Conservation (phyloP, 257 asterid species). For the Scutellaria baicalensis region DNA sequence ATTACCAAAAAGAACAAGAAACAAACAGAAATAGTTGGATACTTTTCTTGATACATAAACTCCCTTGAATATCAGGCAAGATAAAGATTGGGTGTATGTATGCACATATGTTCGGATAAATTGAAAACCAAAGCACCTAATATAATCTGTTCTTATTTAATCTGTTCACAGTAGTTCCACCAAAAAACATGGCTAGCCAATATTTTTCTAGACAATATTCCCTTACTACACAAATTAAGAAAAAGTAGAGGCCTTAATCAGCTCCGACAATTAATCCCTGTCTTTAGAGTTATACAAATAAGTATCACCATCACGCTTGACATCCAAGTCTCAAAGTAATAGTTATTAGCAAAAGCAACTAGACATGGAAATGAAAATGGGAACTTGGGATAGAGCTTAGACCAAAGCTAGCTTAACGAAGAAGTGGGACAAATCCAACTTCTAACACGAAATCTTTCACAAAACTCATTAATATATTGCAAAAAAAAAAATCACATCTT, state of each 20-base stretch:
- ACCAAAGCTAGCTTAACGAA: not conserved
- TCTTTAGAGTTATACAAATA: not conserved
- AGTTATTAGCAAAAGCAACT: not conserved
- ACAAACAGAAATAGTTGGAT: constrained; percentile 7
- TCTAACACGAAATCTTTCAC: not conserved
- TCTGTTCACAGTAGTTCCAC: not conserved
- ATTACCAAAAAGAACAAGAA: not conserved
- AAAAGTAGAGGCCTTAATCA: constrained; percentile 1
- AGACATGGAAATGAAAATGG: too few relatives aligned
- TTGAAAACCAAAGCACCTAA: not conserved
- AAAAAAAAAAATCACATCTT: not conserved
- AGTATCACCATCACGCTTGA: not conserved
- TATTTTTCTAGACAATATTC: constrained; percentile 6
- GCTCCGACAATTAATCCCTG: not conserved
- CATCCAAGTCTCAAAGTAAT: constrained; percentile 14
- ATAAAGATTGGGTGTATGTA: not conserved
- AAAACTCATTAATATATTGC: not conserved
- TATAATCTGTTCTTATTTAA: not conserved
- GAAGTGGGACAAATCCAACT: not conserved
- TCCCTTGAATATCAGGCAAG: not conserved
- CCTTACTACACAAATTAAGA: not conserved
- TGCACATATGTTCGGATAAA: not conserved
- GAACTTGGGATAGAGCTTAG: too few relatives aligned
- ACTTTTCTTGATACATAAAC: not conserved
- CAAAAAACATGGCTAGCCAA: not conserved